Base-by-base conservation (phyloP, 1,284 basidiomycete species). In the Cryptococcus hybrid region DNA sequence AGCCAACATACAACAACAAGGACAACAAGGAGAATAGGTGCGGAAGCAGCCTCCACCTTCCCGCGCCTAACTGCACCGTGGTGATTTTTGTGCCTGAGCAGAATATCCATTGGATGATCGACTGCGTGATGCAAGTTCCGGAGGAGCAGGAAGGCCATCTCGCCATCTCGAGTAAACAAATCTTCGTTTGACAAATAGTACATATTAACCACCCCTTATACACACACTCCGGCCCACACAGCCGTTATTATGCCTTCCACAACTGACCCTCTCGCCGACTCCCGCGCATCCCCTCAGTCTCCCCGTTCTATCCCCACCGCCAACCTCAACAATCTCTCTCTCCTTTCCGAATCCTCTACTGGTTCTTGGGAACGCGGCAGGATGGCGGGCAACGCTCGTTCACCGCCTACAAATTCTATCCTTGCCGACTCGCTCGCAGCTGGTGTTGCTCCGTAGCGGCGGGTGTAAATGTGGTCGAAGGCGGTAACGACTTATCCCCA, bases 331-430 rank as follows among this genome's bases (percentile, higher is more conserved):
- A 74, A 73, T 43, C 64, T 77, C 42, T 64, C 64, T 8, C 55
- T 58, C n/a, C 61, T 78, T 11, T 71, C 69, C n/a, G 71, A 76
- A 59, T 72, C 74, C 3, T 75, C 73, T 6, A 73, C 69, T 30
- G 76, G 74, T 13, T 62, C 67, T n/a, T 78, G 76, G 76, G 76
- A 78, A 59, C 64, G 73, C 36, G 76, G 76, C 7, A 62, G 63
- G 35, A 57, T 63, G 49, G 43, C 59, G 34, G 53, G 61, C 36
- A 75, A 73, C 58, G 74, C 76, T 6, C 61, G 74, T 47, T 67
- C 65, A 51, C 73, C 75, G 1, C 69, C 70, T 13, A 55, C 61
- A 7, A 49, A 56, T 4, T 65, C 67, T 30, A 24, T 64, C 12
- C 63, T 74, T 12, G 37, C 51, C 50, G 34, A 55, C 51, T 58